Evolutionary conservation across 2,329 filamentous ascomycete species (phyloP), one percentile per base, ranked within the genome.

Genomic region (Claviceps quebecensis): DNA sequence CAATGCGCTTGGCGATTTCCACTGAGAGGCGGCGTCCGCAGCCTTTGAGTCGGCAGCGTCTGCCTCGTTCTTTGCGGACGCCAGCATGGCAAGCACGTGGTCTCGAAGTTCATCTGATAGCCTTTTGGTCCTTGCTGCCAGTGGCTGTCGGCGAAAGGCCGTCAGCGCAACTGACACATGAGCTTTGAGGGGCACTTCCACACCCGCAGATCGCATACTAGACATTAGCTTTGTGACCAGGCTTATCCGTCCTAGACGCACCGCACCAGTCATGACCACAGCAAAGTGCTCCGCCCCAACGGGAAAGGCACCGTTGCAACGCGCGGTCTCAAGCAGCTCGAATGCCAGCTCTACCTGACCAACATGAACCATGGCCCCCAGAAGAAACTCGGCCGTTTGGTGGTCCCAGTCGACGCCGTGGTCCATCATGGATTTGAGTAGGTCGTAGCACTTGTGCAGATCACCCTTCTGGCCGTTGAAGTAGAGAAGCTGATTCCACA

Each of bases 401-500:
- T 67, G 59, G 54, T 78, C 66, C 67, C 75, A 78, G 9, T 69
- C 60, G 13, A 81, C 60, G 0, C 65, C 60, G 40, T 66, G 62
- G 13, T 68, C 63, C 22, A 68, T 70, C 78, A 81, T 81, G 38
- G 60, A 54, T 38, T 67, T 64, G 22, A 80, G 65, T 6, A 78
- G 52, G 4, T 66, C 68, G 57, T 78, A 73, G 50, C 77, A 68
- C 47, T 67, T 67, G n/a, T 61, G 62, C 6, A 80, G 63, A 49
- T 74, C 71, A 51, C 83, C 77, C 6, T 77, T 74, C 51, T 78
- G 69, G 6, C 86, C 86, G 63, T 88, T 76, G 54, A 84, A 78
- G 52, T 76, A 73, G 4, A 96, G 70, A 36, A 96, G 68, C 50
- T 80, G 74, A 61, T 96, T 95, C 86, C 87, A 96, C 61, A 88